A percentile compares a stretch with the other conserved stretches of the same genome.
Conservation (phyloP, 1,139 yeast species). For the Nakaseomyces glabratus region DNA sequence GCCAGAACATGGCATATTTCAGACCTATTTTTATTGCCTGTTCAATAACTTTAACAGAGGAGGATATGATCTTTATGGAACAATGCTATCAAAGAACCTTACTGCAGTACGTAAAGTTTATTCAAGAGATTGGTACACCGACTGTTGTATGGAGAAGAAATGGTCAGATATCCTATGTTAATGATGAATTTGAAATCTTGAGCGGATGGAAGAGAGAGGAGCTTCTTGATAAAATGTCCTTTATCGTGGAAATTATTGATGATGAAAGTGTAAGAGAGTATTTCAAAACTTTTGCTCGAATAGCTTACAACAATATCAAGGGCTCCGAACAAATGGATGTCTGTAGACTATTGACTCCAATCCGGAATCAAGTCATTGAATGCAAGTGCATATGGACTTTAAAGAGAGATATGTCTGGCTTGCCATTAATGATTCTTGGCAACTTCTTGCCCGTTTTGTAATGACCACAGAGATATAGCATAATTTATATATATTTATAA, state of each 20-base stretch:
- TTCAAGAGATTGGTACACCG: slow-evolving; percentile 82
- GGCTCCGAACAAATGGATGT: slow-evolving; percentile 83
- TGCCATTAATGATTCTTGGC: slow-evolving; percentile 95
- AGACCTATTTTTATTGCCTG: slow-evolving; percentile 91
- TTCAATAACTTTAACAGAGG: slow-evolving; percentile 78
- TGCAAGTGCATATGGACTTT: slow-evolving; percentile 88
- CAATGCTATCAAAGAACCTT: slow-evolving; percentile 90
- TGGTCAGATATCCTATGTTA: slow-evolving; percentile 90
- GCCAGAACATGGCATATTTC: slow-evolving; percentile 80
- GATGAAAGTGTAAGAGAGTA: slow-evolving; percentile 81
- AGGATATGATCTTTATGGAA: slow-evolving; percentile 89
- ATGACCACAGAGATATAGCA: no score
- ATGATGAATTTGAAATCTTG: slow-evolving; percentile 79
- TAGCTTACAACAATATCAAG: slow-evolving; percentile 84
- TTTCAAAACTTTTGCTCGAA: slow-evolving; percentile 72
- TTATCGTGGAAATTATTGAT: slow-evolving; percentile 84
- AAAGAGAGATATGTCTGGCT: slow-evolving; percentile 84
- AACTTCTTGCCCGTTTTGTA: slow-evolving; percentile 58
- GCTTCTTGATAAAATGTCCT: slow-evolving; percentile 53
- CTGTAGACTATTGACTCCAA: slow-evolving; percentile 27
- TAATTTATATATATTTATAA: no score
- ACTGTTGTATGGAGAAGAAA: slow-evolving; percentile 93
- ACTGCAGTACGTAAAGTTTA: slow-evolving; percentile 78
- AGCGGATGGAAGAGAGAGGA: slow-evolving; percentile 84
- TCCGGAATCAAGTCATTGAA: slow-evolving; percentile 38